Percentiles rank a stretch among this genome's conserved stretches.
phyloP scores from a whole-genome alignment of 441 rosid species.

The Adansonia grandidieri region DNA sequence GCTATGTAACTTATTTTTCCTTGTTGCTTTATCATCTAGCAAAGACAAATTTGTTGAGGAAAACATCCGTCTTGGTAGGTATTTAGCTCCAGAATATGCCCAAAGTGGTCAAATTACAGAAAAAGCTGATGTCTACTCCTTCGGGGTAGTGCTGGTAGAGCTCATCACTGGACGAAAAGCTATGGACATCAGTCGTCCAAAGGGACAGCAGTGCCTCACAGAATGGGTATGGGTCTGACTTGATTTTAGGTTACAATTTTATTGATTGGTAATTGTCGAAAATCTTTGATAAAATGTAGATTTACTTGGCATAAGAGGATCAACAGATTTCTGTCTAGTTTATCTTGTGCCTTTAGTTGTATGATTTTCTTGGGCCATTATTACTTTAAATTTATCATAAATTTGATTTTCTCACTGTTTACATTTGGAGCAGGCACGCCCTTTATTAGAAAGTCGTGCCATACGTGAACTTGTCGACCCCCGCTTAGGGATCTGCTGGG shows the following conservation, averaged over 20 bases:
- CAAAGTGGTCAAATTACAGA: conserved; percentile 79
- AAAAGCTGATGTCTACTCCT: conserved; percentile 74
- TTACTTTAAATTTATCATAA: background rate
- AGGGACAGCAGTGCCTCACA: conserved; percentile 72
- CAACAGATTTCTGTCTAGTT: background rate
- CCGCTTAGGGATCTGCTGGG: conserved; percentile 45
- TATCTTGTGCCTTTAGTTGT: conserved; percentile 7
- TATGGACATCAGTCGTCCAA: conserved; percentile 65
- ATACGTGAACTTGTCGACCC: conserved; percentile 63
- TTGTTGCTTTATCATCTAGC: conserved; percentile 1
- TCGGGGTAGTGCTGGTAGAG: conserved; percentile 70
- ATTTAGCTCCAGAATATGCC: conserved; percentile 74
- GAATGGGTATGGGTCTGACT: conserved; percentile 62
- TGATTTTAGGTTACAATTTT: background rate
- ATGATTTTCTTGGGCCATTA: background rate
- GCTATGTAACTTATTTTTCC: background rate
- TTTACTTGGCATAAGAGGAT: background rate
- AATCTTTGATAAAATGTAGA: background rate
- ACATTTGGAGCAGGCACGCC: conserved; percentile 59
- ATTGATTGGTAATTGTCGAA: background rate
- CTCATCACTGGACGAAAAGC: conserved; percentile 76
- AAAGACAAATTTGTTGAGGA: conserved; percentile 7
- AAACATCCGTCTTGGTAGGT: conserved; percentile 38
- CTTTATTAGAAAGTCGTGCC: conserved; percentile 58
- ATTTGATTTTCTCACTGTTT: background rate